These are phyloP conservation scores for Neurospora sp. DNA, from an alignment of 2,329 filamentous ascomycete genomes.

Conservation along the genomic window DNA sequence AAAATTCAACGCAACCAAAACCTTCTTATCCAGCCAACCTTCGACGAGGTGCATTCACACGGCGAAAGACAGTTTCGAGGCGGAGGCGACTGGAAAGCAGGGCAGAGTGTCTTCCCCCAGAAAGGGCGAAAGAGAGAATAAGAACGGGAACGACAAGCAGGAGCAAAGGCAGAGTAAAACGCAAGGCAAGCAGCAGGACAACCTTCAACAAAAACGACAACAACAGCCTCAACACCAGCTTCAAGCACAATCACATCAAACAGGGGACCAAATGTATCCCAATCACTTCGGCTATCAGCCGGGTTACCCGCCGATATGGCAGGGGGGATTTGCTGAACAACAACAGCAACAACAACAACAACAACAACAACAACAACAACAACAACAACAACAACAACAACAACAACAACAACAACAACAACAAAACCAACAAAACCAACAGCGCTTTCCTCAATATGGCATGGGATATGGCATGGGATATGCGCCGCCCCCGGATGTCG, in stretches of 20 bases:
- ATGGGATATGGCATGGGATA: background rate
- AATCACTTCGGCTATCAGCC: background rate
- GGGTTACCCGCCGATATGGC: background rate
- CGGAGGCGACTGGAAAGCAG: background rate
- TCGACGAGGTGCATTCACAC: background rate
- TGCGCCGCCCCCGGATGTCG: background rate
- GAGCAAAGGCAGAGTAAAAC: background rate
- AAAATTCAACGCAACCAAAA: background rate
- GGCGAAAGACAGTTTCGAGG: background rate
- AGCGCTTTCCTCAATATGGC: background rate
- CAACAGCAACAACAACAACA: background rate
- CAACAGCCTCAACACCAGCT: background rate
- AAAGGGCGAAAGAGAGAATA: background rate
- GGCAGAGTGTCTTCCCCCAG: background rate
- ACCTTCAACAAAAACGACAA: background rate
- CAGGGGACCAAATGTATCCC: background rate
- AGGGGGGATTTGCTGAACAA: background rate
- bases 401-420: background rate
- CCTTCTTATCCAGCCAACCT: background rate
- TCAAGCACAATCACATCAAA: background rate
- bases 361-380: background rate
- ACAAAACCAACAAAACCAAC: background rate
- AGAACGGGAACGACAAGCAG: background rate
- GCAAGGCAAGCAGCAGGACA: background rate
- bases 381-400: background rate